Evolutionary conservation across 495 filamentous ascomycete species (phyloP), one percentile per base, ranked within the genome.

Genomic region (Clohesyomyces aquaticus): DNA sequence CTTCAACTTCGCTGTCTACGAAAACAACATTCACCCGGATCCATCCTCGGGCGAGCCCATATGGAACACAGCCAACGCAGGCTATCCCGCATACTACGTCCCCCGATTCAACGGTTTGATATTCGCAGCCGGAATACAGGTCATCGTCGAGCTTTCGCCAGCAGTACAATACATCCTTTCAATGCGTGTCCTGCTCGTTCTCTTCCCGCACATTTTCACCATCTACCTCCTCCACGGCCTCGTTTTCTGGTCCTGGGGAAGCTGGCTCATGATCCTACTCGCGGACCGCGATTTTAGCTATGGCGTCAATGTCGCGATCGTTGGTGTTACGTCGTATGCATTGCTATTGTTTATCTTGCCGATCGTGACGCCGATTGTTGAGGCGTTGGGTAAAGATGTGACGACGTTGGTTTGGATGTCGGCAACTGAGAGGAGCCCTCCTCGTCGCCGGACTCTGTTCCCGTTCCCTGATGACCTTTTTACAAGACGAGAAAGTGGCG

Each of bases 171-270:
- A 66, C 49, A 23, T 74, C 10, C 69, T 79, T 22, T 72, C 67
- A 19, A 42, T 52, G n/a, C 69, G 63, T 18, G 46, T 71, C 59
- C 65, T 78, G 49, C 59, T 77, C 21, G 63, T 66, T 60, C 55
- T 78, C 16, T 78, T 79, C 72, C 77, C 77, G 12, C 77, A 78
- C 60, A 75, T 76, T 58, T 78, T 78, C 66, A 78, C 75, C 52
- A 77, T 79, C 46, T 79, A 79, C 62, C 72, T 78, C 42, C 65
- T 78, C 61, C 77, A 77, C 69, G 77, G 76, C 64, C 59, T 78
- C 22, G 66, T 77, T 14, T 75, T 76, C 67, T 79, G 77, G 77
- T 68, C 51, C 42, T 67, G 76, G 57, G 75, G 75, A n/a, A 55
- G 69, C 18, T 62, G 66, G 56, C 67, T 69, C 35, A 57, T 65